phyloP scores from a whole-genome alignment of 345 rosid species.

The Eucalyptus guilfoylei region DNA sequence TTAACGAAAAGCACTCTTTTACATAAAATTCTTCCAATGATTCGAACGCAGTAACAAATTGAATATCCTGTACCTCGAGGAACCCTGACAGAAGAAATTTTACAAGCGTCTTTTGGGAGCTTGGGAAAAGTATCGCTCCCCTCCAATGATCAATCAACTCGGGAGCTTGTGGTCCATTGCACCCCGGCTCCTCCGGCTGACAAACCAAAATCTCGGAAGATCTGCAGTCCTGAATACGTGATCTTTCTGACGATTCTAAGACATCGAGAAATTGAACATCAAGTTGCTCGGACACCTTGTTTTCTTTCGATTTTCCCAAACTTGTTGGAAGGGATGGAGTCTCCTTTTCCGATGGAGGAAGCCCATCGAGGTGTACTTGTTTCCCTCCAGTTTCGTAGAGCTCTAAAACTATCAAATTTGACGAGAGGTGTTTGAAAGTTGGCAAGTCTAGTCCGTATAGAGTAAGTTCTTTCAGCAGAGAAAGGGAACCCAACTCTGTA shows the following conservation, averaged over 20 bases:
- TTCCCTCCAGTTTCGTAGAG: background rate
- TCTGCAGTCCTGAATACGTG: accelerated
- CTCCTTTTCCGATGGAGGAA: background rate
- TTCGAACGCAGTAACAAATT: accelerated
- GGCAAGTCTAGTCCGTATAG: background rate
- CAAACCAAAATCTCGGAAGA: too few species aligned
- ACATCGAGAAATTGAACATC: accelerated
- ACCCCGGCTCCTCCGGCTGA: background rate
- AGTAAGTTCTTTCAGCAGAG: background rate
- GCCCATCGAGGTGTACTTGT: background rate
- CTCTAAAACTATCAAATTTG: background rate
- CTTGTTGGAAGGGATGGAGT: too few species aligned
- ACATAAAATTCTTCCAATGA: too few species aligned
- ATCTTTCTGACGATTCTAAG: accelerated
- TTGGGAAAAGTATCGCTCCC: too few species aligned
- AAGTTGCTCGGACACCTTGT: accelerated
- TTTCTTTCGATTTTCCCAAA: background rate
- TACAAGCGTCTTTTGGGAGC: background rate
- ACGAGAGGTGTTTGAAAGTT: background rate
- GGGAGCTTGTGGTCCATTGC: background rate
- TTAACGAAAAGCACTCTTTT: accelerated
- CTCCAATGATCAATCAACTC: too few species aligned
- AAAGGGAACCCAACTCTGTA: background rate
- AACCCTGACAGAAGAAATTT: accelerated
- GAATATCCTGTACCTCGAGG: background rate